Evolutionary conservation across 352 stramenopile genomes (phyloP).

Genomic region (Phytophthora nicotianae): DNA sequence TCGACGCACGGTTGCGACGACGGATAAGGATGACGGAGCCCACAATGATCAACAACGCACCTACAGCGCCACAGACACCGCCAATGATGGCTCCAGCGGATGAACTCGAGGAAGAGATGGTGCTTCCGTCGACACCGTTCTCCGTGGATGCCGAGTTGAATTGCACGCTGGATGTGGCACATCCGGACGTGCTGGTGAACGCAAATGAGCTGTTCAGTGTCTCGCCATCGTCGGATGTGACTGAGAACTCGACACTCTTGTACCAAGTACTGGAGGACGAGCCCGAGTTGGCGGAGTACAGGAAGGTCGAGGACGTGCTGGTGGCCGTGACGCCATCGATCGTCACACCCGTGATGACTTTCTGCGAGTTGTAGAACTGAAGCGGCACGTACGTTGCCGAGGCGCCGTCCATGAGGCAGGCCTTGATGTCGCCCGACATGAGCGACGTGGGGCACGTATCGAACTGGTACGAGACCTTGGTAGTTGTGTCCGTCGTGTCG

Average conservation of each 20-base stretch:
- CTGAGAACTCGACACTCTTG: constrained; percentile 58
- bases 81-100: constrained; percentile 45
- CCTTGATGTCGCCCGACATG: constrained; percentile 73
- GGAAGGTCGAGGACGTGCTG: constrained; percentile 57
- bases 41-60: constrained; percentile 65
- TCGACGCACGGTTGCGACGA: constrained; percentile 52
- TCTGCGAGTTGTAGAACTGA: constrained; percentile 84
- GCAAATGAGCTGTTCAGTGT: constrained; percentile 61
- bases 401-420: constrained; percentile 83
- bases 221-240: constrained; percentile 62
- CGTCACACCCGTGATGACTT: constrained; percentile 62
- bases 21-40: constrained; percentile 70
- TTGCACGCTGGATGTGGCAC: constrained; percentile 66
- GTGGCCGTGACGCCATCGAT: constrained; percentile 63
- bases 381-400: constrained; percentile 82
- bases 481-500: constrained; percentile 45
- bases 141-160: constrained; percentile 66
- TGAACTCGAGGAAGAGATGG: constrained; percentile 14
- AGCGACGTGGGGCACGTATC: constrained; percentile 59
- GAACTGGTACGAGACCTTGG: constrained; percentile 68
- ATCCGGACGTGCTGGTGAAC: constrained; percentile 60
- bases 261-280: constrained; percentile 59
- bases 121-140: constrained; percentile 44
- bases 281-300: constrained; percentile 65
- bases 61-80: constrained; percentile 43